Base-by-base conservation (phyloP, 2,329 filamentous ascomycete species). In the Alternaria gaisen region DNA sequence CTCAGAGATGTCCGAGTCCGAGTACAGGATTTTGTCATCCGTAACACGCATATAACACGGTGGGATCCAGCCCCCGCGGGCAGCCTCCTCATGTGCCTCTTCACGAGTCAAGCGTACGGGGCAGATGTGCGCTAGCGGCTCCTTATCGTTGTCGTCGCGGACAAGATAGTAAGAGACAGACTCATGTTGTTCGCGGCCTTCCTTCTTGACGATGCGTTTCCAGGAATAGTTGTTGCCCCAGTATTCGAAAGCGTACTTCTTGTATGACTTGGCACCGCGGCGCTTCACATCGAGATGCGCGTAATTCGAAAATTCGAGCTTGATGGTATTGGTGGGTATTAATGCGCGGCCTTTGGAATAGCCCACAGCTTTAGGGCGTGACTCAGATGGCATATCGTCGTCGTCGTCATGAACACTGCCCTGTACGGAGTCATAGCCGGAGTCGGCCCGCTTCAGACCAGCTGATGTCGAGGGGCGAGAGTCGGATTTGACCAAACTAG, bases 261-360 rank as follows among this genome's bases (percentile, higher is more conserved):
- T 94, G 64, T 84, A 84, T 44, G 85, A 83, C 68, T 87, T 89
- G 52, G 85, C 82, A 7, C 90, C 90, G 24, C 87, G 84, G 42
- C 92, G 88, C 68, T 87, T 88, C 52, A 99, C 82, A 66, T 97
- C 91, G 41, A 98, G 88, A 70, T 95, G 93, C 2, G 94, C 94
- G 77, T 99, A 99, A 81, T 98, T 99, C 67, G 93, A 96, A 77
- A 97, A 99, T 77, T 98, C 94, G 34, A 99, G 86, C 80, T 93
- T 92, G 77, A 94, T 91, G 36, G 86, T 90, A 77, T 97, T 93
- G 59, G 90, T 91, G 18, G 91, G 87, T 44, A 80, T 73, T 61
- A 79, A 65, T 9, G 77, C 74, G 52, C 77, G 76, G 81, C 78
- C 69, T 69, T 82, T 75, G 60, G 69, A 66, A 42, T 78, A 75